These are phyloP conservation scores for Xylaria sp. DNA, from an alignment of 2,329 filamentous ascomycete species.

Conservation along the genomic window DNA sequence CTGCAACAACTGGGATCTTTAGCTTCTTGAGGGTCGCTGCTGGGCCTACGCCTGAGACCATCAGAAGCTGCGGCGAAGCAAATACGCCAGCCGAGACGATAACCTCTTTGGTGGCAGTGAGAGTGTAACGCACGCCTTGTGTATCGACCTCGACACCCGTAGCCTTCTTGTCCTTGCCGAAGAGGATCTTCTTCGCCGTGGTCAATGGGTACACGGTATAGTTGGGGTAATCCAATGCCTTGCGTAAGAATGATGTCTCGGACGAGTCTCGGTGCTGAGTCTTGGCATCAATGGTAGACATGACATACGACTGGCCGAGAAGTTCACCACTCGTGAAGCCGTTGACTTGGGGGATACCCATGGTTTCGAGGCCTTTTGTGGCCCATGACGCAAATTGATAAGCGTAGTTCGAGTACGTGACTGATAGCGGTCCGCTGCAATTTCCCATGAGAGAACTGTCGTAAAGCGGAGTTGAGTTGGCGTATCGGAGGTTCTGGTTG, in stretches of 20 bases:
- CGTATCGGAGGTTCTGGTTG: neutral
- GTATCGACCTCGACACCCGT: constrained; percentile 37
- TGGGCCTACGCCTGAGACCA: neutral
- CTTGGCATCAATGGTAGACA: neutral
- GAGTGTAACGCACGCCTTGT: constrained; percentile 28
- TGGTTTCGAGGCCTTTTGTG: neutral
- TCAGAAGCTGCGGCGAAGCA: constrained; percentile 18
- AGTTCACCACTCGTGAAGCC: constrained; percentile 5
- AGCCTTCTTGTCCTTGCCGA: constrained; percentile 46
- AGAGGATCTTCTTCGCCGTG: constrained; percentile 48
- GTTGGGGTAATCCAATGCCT: neutral
- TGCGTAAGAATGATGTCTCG: neutral
- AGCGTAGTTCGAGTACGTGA: neutral
- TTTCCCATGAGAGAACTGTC: neutral
- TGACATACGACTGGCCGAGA: neutral
- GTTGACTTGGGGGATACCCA: neutral
- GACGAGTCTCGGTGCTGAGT: neutral
- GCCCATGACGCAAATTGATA: neutral
- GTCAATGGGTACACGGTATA: neutral
- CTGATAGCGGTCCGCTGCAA: neutral
- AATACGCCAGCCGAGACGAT: constrained; percentile 49
- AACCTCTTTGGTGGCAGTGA: constrained; percentile 45
- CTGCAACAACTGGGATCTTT: neutral
- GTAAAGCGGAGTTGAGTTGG: constrained; percentile 4
- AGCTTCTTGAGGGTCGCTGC: neutral